Percentiles rank a stretch among this genome's conserved stretches.
Evolutionary conservation across 116 monocot genomes (phyloP).

Genomic region (Phalaenopsis hybrid): DNA sequence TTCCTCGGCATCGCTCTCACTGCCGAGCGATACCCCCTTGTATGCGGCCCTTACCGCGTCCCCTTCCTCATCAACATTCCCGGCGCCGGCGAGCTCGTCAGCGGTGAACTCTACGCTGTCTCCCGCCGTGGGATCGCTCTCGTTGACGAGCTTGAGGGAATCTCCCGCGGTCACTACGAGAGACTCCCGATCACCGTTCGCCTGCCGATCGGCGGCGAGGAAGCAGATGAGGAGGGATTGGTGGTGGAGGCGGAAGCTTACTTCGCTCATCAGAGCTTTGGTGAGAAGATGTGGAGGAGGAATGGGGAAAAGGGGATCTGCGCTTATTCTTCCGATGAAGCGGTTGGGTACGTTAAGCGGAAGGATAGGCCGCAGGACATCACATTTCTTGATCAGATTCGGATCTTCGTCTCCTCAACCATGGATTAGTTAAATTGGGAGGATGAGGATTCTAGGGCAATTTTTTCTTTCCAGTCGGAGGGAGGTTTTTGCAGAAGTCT

Average conservation of each 20-base stretch:
- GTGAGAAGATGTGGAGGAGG: conserved; percentile 56
- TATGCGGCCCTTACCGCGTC: conserved; percentile 73
- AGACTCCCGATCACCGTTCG: conserved; percentile 35
- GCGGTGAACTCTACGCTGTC: conserved; percentile 69
- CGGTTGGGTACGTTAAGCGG: conserved; percentile 63
- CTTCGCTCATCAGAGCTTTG: conserved; percentile 67
- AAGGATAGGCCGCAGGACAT: conserved; percentile 52
- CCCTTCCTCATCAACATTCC: conserved; percentile 78
- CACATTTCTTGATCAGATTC: conserved; percentile 64
- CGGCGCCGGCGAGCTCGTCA: conserved; percentile 37
- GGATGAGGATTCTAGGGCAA: background rate
- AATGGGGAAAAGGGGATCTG: conserved; percentile 46
- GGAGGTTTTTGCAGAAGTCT: too few relatives aligned
- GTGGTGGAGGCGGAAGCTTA: conserved; percentile 52
- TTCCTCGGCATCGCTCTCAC: conserved; percentile 48
- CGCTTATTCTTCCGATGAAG: conserved; percentile 49
- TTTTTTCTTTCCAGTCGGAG: background rate
- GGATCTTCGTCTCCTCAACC: conserved; percentile 25
- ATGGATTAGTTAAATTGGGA: background rate
- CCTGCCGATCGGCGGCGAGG: background rate
- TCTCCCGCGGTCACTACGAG: conserved; percentile 64
- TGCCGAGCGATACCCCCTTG: conserved; percentile 40
- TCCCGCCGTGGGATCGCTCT: conserved; percentile 33
- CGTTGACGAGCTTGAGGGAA: conserved; percentile 74
- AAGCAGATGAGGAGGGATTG: conserved; percentile 5